phyloP scores from a whole-genome alignment of 2,329 filamentous ascomycete species.

The Fusarium sp. region DNA sequence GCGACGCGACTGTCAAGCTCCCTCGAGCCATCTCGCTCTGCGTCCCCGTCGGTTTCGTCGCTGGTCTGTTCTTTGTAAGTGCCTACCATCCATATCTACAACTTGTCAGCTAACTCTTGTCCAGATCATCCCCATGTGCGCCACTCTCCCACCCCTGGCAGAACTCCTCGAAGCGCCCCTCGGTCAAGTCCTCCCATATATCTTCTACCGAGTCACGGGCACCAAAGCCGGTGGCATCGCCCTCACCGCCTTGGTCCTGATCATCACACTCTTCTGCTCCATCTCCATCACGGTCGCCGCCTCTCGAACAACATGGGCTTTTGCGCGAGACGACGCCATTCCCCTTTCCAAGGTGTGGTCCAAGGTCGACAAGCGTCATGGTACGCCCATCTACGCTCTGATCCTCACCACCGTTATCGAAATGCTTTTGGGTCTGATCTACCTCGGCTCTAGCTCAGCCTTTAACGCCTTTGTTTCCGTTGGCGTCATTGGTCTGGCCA shows the following conservation, averaged over 20 bases:
- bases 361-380: slow-evolving; percentile 71
- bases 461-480: slow-evolving; percentile 85
- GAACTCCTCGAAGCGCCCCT: slow-evolving; percentile 74
- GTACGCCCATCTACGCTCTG: slow-evolving; percentile 78
- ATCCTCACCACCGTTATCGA: slow-evolving; percentile 75
- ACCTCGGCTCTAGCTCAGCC: slow-evolving; percentile 80
- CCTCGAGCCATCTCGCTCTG: slow-evolving; percentile 76
- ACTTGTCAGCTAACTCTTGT: neutral
- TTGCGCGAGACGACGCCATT: slow-evolving; percentile 80
- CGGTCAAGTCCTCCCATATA: slow-evolving; percentile 78
- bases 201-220: slow-evolving; percentile 81
- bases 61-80: slow-evolving; percentile 70
- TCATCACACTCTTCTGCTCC: slow-evolving; percentile 81
- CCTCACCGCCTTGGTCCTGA: slow-evolving; percentile 78
- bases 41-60: slow-evolving; percentile 72
- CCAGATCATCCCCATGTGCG: slow-evolving; percentile 52
- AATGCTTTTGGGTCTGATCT: slow-evolving; percentile 79
- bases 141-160: slow-evolving; percentile 76
- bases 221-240: slow-evolving; percentile 81
- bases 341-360: slow-evolving; percentile 76
- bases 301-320: slow-evolving; percentile 79
- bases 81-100: slow-evolving; percentile 67
- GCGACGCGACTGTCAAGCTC: slow-evolving; percentile 68
- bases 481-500: slow-evolving; percentile 81
- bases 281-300: slow-evolving; percentile 80